Percentiles rank a stretch among this genome's conserved stretches.
These are phyloP conservation scores for Paecilomyces fulvus DNA, from an alignment of 2,329 filamentous ascomycete genomes.

Conservation along the genomic window DNA sequence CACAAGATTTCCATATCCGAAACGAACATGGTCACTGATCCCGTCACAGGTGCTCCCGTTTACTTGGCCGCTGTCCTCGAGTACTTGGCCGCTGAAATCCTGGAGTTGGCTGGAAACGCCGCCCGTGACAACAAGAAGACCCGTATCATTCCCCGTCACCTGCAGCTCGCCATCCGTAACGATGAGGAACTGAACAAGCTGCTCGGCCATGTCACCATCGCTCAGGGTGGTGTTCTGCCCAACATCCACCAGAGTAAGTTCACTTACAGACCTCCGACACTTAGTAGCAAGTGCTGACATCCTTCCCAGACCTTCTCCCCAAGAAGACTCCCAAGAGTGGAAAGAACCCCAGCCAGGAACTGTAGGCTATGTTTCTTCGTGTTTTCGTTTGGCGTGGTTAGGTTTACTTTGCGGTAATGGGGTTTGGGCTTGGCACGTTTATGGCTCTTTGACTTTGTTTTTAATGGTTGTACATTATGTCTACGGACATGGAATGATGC, in stretches of 20 bases:
- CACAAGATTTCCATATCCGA: slow-evolving; percentile 2
- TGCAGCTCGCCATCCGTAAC: slow-evolving; percentile 98
- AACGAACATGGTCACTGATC: slow-evolving; percentile 15
- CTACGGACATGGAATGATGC: slow-evolving; percentile 45
- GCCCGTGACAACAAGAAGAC: slow-evolving; percentile 99
- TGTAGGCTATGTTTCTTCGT: slow-evolving; percentile 59
- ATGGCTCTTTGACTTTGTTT: slow-evolving; percentile 48
- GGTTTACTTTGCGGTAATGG: slow-evolving; percentile 64
- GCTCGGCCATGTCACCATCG: slow-evolving; percentile 89
- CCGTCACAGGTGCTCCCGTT: slow-evolving; percentile 63
- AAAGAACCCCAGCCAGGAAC: slow-evolving; percentile 89
- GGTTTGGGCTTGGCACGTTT: slow-evolving; percentile 55
- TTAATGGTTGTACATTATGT: slow-evolving; percentile 56
- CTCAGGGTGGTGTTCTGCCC: slow-evolving; percentile 92
- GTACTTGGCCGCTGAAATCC: slow-evolving; percentile 97
- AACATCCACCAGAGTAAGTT: slow-evolving; percentile 92
- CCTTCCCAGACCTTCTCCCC: slow-evolving; percentile 73
- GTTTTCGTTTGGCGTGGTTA: slow-evolving; percentile 67
- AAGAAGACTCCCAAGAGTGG: slow-evolving; percentile 98
- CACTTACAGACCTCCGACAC: slow-evolving; percentile 14
- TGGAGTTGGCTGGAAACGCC: slow-evolving; percentile 96
- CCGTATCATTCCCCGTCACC: slow-evolving; percentile 97
- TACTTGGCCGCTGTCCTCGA: slow-evolving; percentile 97
- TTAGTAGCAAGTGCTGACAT: slow-evolving; percentile 32
- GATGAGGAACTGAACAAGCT: slow-evolving; percentile 99